phyloP scores from a whole-genome alignment of 176 grass and related monocot genomes.

The bread wheat (Triticum aestivum) region DNA sequence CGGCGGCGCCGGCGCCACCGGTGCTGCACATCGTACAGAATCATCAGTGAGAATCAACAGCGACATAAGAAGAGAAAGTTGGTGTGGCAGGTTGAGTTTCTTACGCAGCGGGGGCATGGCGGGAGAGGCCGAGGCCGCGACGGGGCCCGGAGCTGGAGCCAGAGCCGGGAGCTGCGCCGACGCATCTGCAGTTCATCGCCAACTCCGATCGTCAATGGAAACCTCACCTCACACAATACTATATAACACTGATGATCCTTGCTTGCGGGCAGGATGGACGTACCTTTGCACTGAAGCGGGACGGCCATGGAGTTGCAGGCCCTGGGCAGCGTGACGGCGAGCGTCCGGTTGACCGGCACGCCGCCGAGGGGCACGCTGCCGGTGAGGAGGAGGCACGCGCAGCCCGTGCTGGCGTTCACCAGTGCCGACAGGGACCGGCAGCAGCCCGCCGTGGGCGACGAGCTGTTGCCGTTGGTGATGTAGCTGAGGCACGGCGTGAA shows the following conservation, averaged over 20 bases:
- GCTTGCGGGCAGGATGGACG: too few relatives aligned
- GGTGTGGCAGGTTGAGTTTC: not conserved
- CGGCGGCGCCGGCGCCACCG: constrained; percentile 28
- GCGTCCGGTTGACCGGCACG: constrained; percentile 71
- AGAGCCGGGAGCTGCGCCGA: constrained; percentile 32
- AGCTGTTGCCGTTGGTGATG: constrained; percentile 49
- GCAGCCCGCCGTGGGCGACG: constrained; percentile 55
- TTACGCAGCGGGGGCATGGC: constrained; percentile 57
- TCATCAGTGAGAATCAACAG: not conserved
- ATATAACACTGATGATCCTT: too few relatives aligned
- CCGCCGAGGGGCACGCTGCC: constrained; percentile 67
- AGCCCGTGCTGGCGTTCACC: constrained; percentile 44
- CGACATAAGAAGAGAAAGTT: not conserved
- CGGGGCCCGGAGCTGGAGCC: constrained; percentile 36
- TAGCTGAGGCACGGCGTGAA: constrained; percentile 81
- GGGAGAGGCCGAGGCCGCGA: constrained; percentile 19
- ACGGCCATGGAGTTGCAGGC: constrained; percentile 53
- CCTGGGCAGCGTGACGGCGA: constrained; percentile 56
- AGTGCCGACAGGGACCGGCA: constrained; percentile 48
- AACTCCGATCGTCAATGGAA: not conserved
- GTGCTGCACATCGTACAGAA: not conserved
- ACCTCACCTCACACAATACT: not conserved
- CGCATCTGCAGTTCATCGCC: constrained; percentile 41
- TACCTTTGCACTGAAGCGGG: constrained; percentile 70
- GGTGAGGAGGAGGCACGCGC: constrained; percentile 71